Percentiles rank a stretch among this genome's conserved stretches.
phyloP scores from a whole-genome alignment of 805 yeast genomes.

The Candida tibetensis region DNA sequence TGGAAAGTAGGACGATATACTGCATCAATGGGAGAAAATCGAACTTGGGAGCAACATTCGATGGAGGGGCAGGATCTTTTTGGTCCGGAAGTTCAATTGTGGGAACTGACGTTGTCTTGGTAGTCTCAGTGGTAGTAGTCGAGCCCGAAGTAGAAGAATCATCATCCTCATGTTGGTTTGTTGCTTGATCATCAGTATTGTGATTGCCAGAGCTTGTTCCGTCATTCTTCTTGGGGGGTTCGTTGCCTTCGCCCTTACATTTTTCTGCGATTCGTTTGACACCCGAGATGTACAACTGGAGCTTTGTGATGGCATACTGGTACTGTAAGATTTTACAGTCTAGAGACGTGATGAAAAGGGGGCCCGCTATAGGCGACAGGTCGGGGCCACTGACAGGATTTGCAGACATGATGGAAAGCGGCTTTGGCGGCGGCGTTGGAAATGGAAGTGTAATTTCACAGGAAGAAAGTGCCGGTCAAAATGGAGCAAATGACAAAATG shows the following conservation, averaged over 20 bases:
- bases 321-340: slow-evolving; percentile 62
- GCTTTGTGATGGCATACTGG: slow-evolving; percentile 49
- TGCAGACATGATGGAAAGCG: too few relatives aligned
- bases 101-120: neutral
- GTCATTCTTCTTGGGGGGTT: slow-evolving; percentile 10
- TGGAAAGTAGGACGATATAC: slow-evolving; percentile 30
- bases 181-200: slow-evolving; percentile 8
- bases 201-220: neutral
- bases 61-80: slow-evolving; percentile 11
- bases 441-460: slow-evolving; percentile 2
- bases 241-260: slow-evolving; percentile 15
- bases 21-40: slow-evolving; percentile 30
- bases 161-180: neutral
- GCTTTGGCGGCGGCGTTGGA: too few relatives aligned
- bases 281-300: slow-evolving; percentile 36
- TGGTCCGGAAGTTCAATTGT: neutral
- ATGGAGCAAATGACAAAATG: too few relatives aligned
- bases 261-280: slow-evolving; percentile 24
- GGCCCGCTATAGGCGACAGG: slow-evolving; percentile 1
- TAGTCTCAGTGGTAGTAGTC: slow-evolving; percentile 14
- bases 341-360: slow-evolving; percentile 23
- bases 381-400: neutral
- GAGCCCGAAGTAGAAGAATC: slow-evolving; percentile 31
- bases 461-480: too few relatives aligned
- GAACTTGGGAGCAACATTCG: neutral